Evolutionary conservation across 768 basidiomycete species (phyloP).

Genomic region (Tricholoma sp.): DNA sequence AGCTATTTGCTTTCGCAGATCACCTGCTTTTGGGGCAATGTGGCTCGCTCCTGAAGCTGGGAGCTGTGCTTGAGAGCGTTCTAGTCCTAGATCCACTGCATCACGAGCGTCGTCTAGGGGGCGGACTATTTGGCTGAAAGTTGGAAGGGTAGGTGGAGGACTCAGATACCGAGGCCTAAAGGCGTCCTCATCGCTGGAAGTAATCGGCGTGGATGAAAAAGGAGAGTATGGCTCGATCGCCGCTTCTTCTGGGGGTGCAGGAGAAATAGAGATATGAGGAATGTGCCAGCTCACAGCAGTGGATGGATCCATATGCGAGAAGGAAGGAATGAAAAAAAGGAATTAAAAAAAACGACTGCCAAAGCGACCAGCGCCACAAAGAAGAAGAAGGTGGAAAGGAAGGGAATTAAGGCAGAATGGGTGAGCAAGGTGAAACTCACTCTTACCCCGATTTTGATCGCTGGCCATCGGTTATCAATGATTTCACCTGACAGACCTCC

Average conservation of each 20-base stretch:
- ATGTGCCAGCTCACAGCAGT: constrained; percentile 32
- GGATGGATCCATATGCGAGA: constrained; percentile 35
- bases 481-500: too few relatives aligned
- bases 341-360: constrained; percentile 21
- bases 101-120: constrained; percentile 30
- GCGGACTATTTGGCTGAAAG: constrained; percentile 40
- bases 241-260: constrained; percentile 52
- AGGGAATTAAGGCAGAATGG: background rate
- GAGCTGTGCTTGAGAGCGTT: constrained; percentile 61
- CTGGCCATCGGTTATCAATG: background rate
- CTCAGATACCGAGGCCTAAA: constrained; percentile 55
- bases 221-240: constrained; percentile 58
- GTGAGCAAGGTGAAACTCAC: background rate
- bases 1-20: constrained; percentile 72
- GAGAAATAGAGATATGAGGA: constrained; percentile 68
- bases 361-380: constrained; percentile 50
- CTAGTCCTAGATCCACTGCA: constrained; percentile 53
- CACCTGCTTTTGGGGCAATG: constrained; percentile 41
- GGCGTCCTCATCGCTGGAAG: constrained; percentile 37
- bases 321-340: constrained; percentile 9
- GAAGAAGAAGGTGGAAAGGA: background rate
- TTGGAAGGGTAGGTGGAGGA: constrained; percentile 45
- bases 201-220: constrained; percentile 35
- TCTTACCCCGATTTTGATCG: too few relatives aligned
- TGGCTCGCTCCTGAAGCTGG: constrained; percentile 56